Percentiles rank a stretch among this genome's conserved stretches.
These are phyloP conservation scores for Orychophragmus violaceus DNA, from an alignment of 345 rosid species.

Conservation along the genomic window DNA sequence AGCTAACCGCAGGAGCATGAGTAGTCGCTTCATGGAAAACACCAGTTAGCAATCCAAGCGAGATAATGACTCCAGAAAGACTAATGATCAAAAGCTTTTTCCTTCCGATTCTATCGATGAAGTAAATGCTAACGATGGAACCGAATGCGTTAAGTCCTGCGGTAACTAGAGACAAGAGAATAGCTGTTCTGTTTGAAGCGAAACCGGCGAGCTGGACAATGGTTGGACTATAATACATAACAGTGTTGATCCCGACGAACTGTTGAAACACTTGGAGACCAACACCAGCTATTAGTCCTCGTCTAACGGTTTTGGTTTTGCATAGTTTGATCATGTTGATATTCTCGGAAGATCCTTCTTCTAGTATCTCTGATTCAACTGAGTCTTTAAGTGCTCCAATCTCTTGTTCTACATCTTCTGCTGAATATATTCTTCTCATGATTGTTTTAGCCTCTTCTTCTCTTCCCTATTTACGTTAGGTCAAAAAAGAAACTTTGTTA, in stretches of 20 bases:
- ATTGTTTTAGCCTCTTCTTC: slow-evolving; percentile 67
- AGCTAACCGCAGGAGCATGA: slow-evolving; percentile 51
- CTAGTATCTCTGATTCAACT: slow-evolving; percentile 47
- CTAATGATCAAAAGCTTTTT: slow-evolving; percentile 67
- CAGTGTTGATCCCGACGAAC: slow-evolving; percentile 85
- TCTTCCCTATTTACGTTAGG: slow-evolving; percentile 45
- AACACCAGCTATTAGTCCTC: slow-evolving; percentile 80
- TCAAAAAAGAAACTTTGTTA: background rate
- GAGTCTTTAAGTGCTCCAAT: slow-evolving; percentile 62
- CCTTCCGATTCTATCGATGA: slow-evolving; percentile 74
- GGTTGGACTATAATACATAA: slow-evolving; percentile 89
- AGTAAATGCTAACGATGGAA: slow-evolving; percentile 60
- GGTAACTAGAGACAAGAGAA: slow-evolving; percentile 63
- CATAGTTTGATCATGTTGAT: slow-evolving; percentile 46
- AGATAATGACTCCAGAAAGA: slow-evolving; percentile 52
- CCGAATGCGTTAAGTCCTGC: slow-evolving; percentile 74
- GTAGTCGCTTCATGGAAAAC: slow-evolving; percentile 52
- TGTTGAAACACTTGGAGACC: slow-evolving; percentile 86
- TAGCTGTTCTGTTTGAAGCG: slow-evolving; percentile 79
- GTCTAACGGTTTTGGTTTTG: slow-evolving; percentile 59
- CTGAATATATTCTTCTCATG: slow-evolving; percentile 50
- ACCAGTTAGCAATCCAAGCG: slow-evolving; percentile 56
- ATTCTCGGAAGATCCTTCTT: slow-evolving; percentile 50
- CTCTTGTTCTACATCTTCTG: slow-evolving; percentile 56
- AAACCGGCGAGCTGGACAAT: slow-evolving; percentile 78